Evolutionary conservation across 345 rosid genomes (phyloP), one percentile per base, ranked within the genome.

Genomic region (Litchi chinensis): DNA sequence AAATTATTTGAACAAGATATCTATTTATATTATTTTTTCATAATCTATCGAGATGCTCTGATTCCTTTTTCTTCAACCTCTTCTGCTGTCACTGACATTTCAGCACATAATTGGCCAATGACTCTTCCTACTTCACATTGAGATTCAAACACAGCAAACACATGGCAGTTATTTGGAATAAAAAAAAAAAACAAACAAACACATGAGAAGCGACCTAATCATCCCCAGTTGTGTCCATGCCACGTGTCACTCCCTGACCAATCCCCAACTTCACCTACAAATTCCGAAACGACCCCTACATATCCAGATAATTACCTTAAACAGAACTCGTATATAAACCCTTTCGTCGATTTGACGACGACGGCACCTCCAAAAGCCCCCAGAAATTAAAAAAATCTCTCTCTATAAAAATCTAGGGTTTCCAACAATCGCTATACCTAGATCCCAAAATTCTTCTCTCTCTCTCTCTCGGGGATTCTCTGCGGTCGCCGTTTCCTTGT

Each of bases 401-500:
- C 48, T 69, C 65, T 52, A 6, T 52, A 6, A 41, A 64, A 70
- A 43, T 70, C 75, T 76, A 68, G 75, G 83, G 77, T 68, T 81
- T 81, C 21, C 6, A 65, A 21, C 26, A 15, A 21, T 26, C 43
- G 64, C 32, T 68, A 62, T 26, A 39, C 65, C 50, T 63, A 46
- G 77, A 65, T 60, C 67, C 69, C 65, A 21, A 41, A 28, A 11
- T 65, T 26, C 13, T 24, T 41, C 24, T 41, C 70, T 69, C 52
- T 11, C 76, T 50, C 64, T 28, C 46, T 74, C 15, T 44, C 24
- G 10, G 39, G 12, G 37, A 60, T 22, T 64, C 65, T 65, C 15
- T 54, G 0, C 10, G 11, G 21, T 21, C 15, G 28, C 3, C 26
- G 26, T 46, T 65, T 70, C 12, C 52, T 64, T 40, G 43, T 43